A percentile compares a stretch with the other conserved stretches of the same genome.
Evolutionary conservation across 2,329 filamentous ascomycete genomes (phyloP).

Genomic region (Venturia nashicola): DNA sequence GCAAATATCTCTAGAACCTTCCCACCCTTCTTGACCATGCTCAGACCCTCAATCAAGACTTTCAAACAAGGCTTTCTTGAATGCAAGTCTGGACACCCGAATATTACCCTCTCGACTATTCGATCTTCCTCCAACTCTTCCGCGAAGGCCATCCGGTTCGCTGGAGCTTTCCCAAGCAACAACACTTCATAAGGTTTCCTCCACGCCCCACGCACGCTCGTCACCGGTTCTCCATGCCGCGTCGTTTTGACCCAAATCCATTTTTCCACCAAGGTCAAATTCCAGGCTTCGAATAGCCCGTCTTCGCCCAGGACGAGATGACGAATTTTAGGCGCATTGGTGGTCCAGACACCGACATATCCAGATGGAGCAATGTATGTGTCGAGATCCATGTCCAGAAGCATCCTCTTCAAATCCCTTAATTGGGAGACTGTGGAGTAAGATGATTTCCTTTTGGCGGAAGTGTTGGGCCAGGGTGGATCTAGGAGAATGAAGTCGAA

Average conservation of each 20-base stretch:
- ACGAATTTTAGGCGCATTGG: conserved; percentile 51
- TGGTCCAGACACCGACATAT: conserved; percentile 23
- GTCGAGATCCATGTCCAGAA: conserved; percentile 35
- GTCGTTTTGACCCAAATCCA: conserved; percentile 76
- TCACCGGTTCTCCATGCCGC: conserved; percentile 49
- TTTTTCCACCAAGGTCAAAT: conserved; percentile 50
- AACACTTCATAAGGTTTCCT: conserved; percentile 68
- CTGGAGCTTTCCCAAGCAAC: conserved; percentile 42
- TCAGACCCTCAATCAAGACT: conserved; percentile 42
- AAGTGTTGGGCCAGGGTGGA: conserved; percentile 73
- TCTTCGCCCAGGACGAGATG: conserved; percentile 40
- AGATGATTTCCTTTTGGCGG: conserved; percentile 49
- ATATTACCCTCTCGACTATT: conserved; percentile 42
- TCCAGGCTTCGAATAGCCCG: conserved; percentile 56
- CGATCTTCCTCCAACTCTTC: conserved; percentile 15
- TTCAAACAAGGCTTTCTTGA: conserved; percentile 67
- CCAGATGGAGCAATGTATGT: conserved; percentile 40
- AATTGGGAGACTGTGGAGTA: conserved; percentile 38
- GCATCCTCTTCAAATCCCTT: conserved; percentile 32
- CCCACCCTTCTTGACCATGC: conserved; percentile 33
- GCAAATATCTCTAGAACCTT: conserved; percentile 65
- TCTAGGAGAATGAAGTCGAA: conserved; percentile 64
- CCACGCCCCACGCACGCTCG: conserved; percentile 47
- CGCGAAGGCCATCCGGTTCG: conserved; percentile 14
- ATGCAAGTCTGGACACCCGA: conserved; percentile 63